Evolutionary conservation across 306 rosid species (phyloP), one percentile per base, ranked within the genome.

Genomic region (Carpinus viminea): DNA sequence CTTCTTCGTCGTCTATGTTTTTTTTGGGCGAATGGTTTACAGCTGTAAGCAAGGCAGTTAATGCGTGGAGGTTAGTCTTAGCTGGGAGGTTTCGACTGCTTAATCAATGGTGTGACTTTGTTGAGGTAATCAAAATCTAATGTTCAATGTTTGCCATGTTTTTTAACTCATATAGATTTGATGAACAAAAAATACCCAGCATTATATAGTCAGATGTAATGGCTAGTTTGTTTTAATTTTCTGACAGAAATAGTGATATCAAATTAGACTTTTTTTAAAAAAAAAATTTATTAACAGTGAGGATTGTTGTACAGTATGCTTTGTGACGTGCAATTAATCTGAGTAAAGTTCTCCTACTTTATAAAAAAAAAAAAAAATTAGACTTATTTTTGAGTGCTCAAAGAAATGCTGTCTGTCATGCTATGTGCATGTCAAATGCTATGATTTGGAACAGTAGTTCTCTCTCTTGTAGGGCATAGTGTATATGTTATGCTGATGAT

Each of bases 31-130:
- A 64, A 72, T 81, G 51, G 54, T 82, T 68, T 85, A 64, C 91
- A 96, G 99, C 98, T 79, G 92, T 96, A 74, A 73, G 88, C 81
- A 93, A 51, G 78, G 99, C 99, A 2, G 76, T 93, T 77, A 73
- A 83, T 78, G 96, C 98, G 36, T 96, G 99, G 99, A 93, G 87
- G 75, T 81, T 96, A 73, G 96, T 96, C 78, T 85, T 96, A 78
- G 80, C 85, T 78, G 98, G 99, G 78, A 82, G 94, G 87, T 96
- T 96, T 87, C 83, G 88, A 48, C 76, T 91, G 80, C 93, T 96
- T 78, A 83, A 81, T 75, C 96, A 82, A 56, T 96, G 98, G 98
- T 96, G 98, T 76, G 93, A 90, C 75, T 96, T 93, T 88, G 92
- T 96, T 89, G 94, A 93, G 99, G 99, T 96, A 89, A 53, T 78